Percentiles rank a stretch among this genome's conserved stretches.
Conservation (phyloP, 495 filamentous ascomycete genomes). For the Neurospora terricola region DNA sequence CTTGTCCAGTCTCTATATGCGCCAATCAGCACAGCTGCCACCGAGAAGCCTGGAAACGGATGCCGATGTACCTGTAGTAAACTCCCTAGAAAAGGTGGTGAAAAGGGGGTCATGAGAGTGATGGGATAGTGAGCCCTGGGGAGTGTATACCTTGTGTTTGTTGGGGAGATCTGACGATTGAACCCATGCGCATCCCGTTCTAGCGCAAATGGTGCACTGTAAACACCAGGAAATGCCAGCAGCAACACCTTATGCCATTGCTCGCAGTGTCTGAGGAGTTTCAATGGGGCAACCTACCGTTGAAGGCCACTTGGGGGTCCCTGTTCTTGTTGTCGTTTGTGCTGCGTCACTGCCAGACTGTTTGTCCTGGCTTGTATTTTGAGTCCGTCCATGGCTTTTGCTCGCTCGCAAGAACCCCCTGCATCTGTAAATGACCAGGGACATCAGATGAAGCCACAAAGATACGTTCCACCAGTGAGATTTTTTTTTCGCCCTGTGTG, state of each 20-base stretch:
- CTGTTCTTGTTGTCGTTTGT: neutral
- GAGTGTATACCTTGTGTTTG: neutral
- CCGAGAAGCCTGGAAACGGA: constrained; percentile 7
- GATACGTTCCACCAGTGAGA: constrained; percentile 1
- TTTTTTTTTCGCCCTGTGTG: neutral
- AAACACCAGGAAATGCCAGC: neutral
- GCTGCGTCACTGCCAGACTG: neutral
- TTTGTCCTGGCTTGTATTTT: neutral
- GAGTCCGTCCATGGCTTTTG: neutral
- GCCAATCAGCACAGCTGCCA: constrained; percentile 5
- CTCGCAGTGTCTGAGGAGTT: neutral
- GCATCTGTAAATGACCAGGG: constrained; percentile 10
- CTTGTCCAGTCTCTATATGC: constrained; percentile 5
- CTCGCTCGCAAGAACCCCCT: constrained; percentile 17
- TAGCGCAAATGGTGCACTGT: neutral
- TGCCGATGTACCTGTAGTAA: neutral
- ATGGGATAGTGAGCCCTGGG: neutral
- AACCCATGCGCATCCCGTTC: neutral
- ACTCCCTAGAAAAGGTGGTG: neutral
- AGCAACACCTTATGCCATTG: constrained; percentile 1
- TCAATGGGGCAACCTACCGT: neutral
- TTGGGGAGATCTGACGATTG: neutral
- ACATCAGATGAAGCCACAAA: neutral
- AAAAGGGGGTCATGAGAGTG: neutral
- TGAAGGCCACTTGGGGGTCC: neutral